These are phyloP conservation scores for Nelumbo lutea DNA, from an alignment of 164 flowering plant species.

Conservation along the genomic window DNA sequence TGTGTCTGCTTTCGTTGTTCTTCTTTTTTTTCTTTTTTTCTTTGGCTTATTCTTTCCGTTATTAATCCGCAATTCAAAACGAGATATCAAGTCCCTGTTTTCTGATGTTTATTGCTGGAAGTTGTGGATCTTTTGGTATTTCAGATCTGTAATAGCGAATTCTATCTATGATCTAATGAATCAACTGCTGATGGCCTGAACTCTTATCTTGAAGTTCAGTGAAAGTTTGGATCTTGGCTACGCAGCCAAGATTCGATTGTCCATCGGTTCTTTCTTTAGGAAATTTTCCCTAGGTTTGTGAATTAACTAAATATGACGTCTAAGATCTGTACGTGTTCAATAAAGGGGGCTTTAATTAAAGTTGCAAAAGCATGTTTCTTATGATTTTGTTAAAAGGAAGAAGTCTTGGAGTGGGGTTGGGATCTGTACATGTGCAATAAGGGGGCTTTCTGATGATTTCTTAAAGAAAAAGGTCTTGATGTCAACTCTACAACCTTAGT, in stretches of 20 bases:
- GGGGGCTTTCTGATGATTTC: neutral
- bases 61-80: neutral
- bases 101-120: neutral
- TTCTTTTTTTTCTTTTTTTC: neutral
- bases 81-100: neutral
- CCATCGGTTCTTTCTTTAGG: neutral
- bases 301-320: neutral
- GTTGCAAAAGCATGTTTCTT: neutral
- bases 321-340: too few species aligned
- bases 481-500: neutral
- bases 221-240: constrained; percentile 1
- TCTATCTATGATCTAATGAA: neutral
- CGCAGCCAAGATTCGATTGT: neutral
- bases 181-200: neutral
- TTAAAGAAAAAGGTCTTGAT: neutral
- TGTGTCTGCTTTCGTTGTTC: too few species aligned
- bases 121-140: neutral
- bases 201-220: neutral
- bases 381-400: neutral
- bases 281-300: neutral
- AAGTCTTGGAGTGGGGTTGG: neutral
- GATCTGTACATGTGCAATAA: neutral
- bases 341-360: too few species aligned
- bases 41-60: neutral
- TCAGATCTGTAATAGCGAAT: neutral